phyloP scores from a whole-genome alignment of 371 early-diverging fungal species.

The Nosema granulosis region DNA sequence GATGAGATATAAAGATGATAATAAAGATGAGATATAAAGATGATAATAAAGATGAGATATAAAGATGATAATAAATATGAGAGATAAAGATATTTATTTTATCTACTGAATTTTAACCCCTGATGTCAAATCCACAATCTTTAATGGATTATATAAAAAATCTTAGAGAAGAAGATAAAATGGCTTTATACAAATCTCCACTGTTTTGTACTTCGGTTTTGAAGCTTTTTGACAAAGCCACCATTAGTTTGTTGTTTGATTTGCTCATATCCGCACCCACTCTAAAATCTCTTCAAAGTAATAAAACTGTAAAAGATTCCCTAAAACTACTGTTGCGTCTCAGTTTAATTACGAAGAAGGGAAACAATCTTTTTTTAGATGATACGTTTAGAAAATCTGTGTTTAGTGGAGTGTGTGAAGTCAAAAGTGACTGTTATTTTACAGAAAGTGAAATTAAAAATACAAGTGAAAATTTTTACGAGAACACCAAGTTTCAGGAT shows the following conservation, averaged over 20 bases:
- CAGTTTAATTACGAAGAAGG: constrained; percentile 38
- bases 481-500: constrained; percentile 21
- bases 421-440: constrained; percentile 10
- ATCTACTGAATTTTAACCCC: too few relatives aligned
- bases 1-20: too few relatives aligned
- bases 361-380: constrained; percentile 37
- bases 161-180: background rate
- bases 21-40: too few relatives aligned
- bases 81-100: too few relatives aligned
- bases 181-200: constrained; percentile 14
- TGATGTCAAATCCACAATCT: constrained; percentile 13
- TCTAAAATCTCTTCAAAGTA: constrained; percentile 35
- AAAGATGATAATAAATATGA: too few relatives aligned
- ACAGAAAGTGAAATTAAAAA: background rate
- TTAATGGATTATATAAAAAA: constrained; percentile 13
- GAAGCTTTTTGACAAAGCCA: constrained; percentile 40
- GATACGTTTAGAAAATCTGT: constrained; percentile 43
- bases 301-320: constrained; percentile 32
- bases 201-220: constrained; percentile 42
- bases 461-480: background rate
- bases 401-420: constrained; percentile 33
- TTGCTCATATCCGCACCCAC: constrained; percentile 14
- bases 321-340: constrained; percentile 30
- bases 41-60: too few relatives aligned
- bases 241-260: constrained; percentile 36